phyloP scores from a whole-genome alignment of 176 grass and related monocot species.

The Carex cristatella region DNA sequence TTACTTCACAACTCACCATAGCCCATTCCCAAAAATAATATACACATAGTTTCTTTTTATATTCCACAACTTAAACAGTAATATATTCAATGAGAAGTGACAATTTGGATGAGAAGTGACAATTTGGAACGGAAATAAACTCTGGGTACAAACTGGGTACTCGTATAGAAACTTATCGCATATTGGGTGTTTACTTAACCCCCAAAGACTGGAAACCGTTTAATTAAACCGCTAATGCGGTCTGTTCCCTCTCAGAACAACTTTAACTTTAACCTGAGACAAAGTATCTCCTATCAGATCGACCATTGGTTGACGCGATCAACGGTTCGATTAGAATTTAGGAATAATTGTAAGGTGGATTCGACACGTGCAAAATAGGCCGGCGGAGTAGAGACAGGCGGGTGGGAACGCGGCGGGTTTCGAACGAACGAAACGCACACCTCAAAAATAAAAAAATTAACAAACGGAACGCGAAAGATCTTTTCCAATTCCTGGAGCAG shows the following conservation, averaged over 20 bases:
- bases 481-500: neutral
- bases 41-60: neutral
- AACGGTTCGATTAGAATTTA: neutral
- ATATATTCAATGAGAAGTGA: neutral
- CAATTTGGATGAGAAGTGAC: no score
- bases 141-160: constrained; percentile 7
- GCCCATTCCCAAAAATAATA: neutral
- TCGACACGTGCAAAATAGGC: neutral
- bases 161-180: neutral
- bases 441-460: neutral
- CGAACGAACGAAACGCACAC: neutral
- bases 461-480: neutral
- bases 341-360: neutral
- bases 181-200: constrained; percentile 15
- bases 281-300: neutral
- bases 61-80: neutral
- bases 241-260: neutral
- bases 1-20: no score
- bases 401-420: constrained; percentile 24
- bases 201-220: constrained; percentile 19
- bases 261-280: neutral
- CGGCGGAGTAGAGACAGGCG: constrained; percentile 14
- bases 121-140: neutral
- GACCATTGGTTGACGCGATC: neutral
- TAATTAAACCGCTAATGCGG: constrained; percentile 17